phyloP scores from a whole-genome alignment of 163 green algal species.

The Dunaliella salina region DNA sequence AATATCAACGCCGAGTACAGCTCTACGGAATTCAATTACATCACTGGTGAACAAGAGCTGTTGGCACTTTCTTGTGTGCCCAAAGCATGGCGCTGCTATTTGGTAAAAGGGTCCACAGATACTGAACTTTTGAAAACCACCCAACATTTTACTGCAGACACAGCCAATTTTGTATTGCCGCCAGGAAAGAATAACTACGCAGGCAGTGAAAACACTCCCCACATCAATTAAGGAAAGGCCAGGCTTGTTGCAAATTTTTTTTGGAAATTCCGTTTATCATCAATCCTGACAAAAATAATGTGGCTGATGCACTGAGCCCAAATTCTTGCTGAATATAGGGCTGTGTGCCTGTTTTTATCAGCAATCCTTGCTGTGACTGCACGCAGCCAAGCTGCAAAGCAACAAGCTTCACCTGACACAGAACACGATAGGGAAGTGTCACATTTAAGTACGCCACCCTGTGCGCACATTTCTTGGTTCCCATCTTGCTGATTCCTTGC shows the following conservation, averaged over 20 bases:
- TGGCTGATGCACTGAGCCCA: not conserved
- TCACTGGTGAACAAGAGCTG: slow-evolving; percentile 41
- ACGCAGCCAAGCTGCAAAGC: not conserved
- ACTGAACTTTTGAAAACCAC: slow-evolving; percentile 39
- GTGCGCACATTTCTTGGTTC: too few relatives aligned
- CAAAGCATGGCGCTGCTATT: slow-evolving; percentile 26
- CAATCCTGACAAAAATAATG: not conserved
- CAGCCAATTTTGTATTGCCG: not conserved
- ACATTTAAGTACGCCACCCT: too few relatives aligned
- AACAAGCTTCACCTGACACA: not conserved
- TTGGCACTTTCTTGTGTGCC: slow-evolving; percentile 28
- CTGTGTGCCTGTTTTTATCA: too few relatives aligned
- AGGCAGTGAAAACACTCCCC: too few relatives aligned
- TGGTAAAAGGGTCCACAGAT: not conserved
- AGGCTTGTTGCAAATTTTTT: slow-evolving; percentile 11
- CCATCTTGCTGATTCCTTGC: too few relatives aligned
- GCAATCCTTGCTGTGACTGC: too few relatives aligned
- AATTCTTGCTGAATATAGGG: too few relatives aligned
- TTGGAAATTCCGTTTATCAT: not conserved
- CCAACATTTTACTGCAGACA: slow-evolving; percentile 28
- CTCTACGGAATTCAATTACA: not conserved
- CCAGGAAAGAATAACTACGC: too few relatives aligned
- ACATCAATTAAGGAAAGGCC: too few relatives aligned
- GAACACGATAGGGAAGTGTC: too few relatives aligned
- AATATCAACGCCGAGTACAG: slow-evolving; percentile 14